phyloP scores from a whole-genome alignment of 352 stramenopile genomes.

The Phytophthora nicotianae region DNA sequence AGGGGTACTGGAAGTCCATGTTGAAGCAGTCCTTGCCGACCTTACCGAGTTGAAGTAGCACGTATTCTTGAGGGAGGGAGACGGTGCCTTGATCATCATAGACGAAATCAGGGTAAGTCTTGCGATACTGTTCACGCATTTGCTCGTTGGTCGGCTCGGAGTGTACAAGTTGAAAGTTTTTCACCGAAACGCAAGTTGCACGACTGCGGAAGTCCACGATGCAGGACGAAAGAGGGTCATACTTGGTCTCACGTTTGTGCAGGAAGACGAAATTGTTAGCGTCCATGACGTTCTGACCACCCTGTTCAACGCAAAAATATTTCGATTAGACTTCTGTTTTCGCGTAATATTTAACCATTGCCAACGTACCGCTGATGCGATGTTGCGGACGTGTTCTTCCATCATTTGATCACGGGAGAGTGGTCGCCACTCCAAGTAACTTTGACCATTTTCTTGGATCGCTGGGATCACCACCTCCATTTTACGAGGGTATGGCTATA shows the following conservation, averaged over 20 bases:
- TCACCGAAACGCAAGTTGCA: slow-evolving; percentile 90
- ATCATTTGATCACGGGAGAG: slow-evolving; percentile 81
- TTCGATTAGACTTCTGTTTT: slow-evolving; percentile 3
- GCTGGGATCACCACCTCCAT: slow-evolving; percentile 86
- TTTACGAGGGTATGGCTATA: slow-evolving; percentile 69
- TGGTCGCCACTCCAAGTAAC: slow-evolving; percentile 74
- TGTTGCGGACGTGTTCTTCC: slow-evolving; percentile 72
- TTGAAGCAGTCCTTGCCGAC: slow-evolving; percentile 95
- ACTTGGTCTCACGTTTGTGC: slow-evolving; percentile 89
- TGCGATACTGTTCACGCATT: slow-evolving; percentile 74
- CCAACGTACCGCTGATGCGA: slow-evolving; percentile 56
- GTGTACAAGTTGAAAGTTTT: slow-evolving; percentile 94
- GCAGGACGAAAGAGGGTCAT: slow-evolving; percentile 91
- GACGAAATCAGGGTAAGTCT: slow-evolving; percentile 71
- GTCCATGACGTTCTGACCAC: slow-evolving; percentile 83
- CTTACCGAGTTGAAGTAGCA: slow-evolving; percentile 86
- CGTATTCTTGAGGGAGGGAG: slow-evolving; percentile 77
- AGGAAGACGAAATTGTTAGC: slow-evolving; percentile 81
- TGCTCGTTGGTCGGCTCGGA: slow-evolving; percentile 73
- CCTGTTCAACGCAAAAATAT: slow-evolving; percentile 33
- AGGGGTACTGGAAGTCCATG: slow-evolving; percentile 94
- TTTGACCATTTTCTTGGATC: slow-evolving; percentile 63
- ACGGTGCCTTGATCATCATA: slow-evolving; percentile 88
- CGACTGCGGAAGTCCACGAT: slow-evolving; percentile 93
- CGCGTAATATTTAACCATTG: background rate